A percentile compares a stretch with the other conserved stretches of the same genome.
phyloP scores from a whole-genome alignment of 2,329 filamentous ascomycete species.

The Phaeosphaeriaceae sp. region DNA sequence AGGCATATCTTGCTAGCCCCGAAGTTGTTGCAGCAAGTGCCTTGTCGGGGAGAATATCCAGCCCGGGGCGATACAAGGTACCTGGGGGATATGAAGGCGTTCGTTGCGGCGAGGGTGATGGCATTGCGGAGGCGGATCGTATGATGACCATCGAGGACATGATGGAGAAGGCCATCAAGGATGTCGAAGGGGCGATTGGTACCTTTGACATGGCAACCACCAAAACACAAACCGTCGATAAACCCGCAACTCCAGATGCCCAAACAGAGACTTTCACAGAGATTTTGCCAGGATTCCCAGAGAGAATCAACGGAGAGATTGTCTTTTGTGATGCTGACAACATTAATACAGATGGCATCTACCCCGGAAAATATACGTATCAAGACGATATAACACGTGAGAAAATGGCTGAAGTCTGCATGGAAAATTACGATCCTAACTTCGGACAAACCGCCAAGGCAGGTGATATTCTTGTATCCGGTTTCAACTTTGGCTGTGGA shows the following conservation, averaged over 20 bases:
- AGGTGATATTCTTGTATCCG: slow-evolving; percentile 82
- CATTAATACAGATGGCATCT: slow-evolving; percentile 91
- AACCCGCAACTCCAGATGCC: slow-evolving; percentile 34
- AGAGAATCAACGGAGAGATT: slow-evolving; percentile 83
- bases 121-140: slow-evolving; percentile 67
- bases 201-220: slow-evolving; percentile 47
- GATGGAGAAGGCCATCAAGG: slow-evolving; percentile 71
- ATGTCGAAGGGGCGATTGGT: slow-evolving; percentile 70
- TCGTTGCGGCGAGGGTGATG: slow-evolving; percentile 73
- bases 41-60: slow-evolving; percentile 72
- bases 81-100: slow-evolving; percentile 72
- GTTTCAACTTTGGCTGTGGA: slow-evolving; percentile 90
- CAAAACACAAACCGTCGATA: slow-evolving; percentile 38
- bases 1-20: slow-evolving; percentile 86
- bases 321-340: slow-evolving; percentile 86
- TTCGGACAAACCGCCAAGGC: slow-evolving; percentile 70
- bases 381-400: slow-evolving; percentile 79
- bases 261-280: slow-evolving; percentile 62
- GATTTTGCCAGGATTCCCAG: slow-evolving; percentile 84
- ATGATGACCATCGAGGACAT: slow-evolving; percentile 72
- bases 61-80: slow-evolving; percentile 78
- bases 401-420: slow-evolving; percentile 87
- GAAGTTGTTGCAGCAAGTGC: slow-evolving; percentile 93
- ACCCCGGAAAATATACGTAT: slow-evolving; percentile 91
- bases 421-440: slow-evolving; percentile 87